These are phyloP conservation scores for Marasmius oreades DNA, from an alignment of 1,284 basidiomycete genomes.

Conservation along the genomic window DNA sequence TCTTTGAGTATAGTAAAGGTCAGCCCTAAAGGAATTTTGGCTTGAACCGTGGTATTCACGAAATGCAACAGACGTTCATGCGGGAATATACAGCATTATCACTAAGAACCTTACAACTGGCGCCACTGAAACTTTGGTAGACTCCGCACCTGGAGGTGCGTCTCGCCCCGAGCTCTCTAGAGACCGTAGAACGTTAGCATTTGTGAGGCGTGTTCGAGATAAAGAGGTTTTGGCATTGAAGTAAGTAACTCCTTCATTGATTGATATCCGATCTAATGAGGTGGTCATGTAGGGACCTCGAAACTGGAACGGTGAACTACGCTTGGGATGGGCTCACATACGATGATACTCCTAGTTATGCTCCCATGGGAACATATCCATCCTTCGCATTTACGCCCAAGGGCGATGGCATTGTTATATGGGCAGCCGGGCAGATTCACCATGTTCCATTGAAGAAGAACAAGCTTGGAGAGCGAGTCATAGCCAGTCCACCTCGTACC, in stretches of 20 bases:
- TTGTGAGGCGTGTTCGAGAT: slow-evolving; percentile 67
- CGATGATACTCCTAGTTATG: slow-evolving; percentile 58
- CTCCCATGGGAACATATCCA: slow-evolving; percentile 77
- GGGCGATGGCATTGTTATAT: slow-evolving; percentile 63
- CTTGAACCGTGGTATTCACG: not conserved
- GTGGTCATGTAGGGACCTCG: slow-evolving; percentile 47
- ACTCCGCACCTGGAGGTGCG: slow-evolving; percentile 61
- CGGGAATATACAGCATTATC: slow-evolving; percentile 68
- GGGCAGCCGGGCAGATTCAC: slow-evolving; percentile 72
- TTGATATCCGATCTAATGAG: not conserved
- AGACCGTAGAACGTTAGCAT: slow-evolving; percentile 65
- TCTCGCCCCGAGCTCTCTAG: slow-evolving; percentile 66
- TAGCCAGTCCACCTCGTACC: slow-evolving; percentile 35
- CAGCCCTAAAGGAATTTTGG: not conserved
- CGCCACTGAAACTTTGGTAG: slow-evolving; percentile 48
- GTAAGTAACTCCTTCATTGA: slow-evolving; percentile 32
- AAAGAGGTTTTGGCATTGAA: slow-evolving; percentile 69
- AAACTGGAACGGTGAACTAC: slow-evolving; percentile 59
- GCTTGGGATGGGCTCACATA: slow-evolving; percentile 68
- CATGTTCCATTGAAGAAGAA: slow-evolving; percentile 55
- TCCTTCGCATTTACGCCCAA: slow-evolving; percentile 65
- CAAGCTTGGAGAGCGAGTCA: slow-evolving; percentile 39
- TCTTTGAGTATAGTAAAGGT: slow-evolving; percentile 69
- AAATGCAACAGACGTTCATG: slow-evolving; percentile 53
- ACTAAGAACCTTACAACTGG: slow-evolving; percentile 57